Evolutionary conservation across 257 asterid species (phyloP).

Genomic region (Nicotiana obtusifolia): DNA sequence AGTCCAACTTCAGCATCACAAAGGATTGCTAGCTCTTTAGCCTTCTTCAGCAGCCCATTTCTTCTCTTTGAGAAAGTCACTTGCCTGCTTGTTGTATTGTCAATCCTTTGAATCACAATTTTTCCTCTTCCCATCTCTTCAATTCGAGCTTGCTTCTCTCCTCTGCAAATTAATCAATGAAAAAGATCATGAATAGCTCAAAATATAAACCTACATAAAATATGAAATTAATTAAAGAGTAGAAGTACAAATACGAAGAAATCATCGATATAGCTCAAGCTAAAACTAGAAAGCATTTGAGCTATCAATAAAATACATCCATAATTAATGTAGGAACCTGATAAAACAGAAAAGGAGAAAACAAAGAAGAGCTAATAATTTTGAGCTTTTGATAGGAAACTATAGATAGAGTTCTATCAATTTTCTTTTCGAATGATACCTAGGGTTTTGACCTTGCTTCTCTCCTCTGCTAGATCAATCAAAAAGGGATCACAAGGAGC

Average conservation of each 20-base stretch:
- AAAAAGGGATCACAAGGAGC: background rate
- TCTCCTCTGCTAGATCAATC: background rate
- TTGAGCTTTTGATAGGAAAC: background rate
- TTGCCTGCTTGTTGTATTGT: constrained; percentile 44
- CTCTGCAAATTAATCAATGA: background rate
- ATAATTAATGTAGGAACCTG: background rate
- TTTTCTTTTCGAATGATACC: background rate
- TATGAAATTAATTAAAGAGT: background rate
- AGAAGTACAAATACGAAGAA: background rate
- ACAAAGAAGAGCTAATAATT: background rate
- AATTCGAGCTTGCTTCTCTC: background rate
- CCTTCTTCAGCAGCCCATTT: constrained; percentile 47
- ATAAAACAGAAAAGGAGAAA: background rate
- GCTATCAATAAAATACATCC: background rate
- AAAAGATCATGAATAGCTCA: background rate
- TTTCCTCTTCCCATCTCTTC: constrained; percentile 40
- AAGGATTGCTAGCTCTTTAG: constrained; percentile 39
- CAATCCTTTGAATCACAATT: constrained; percentile 44
- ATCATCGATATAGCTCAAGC: background rate
- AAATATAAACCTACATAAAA: background rate
- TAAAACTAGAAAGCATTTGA: background rate
- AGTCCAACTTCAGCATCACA: constrained; percentile 54
- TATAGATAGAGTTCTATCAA: background rate
- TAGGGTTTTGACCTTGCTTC: constrained; percentile 1
- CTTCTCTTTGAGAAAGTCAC: constrained; percentile 48